A percentile compares a stretch with the other conserved stretches of the same genome.
Conservation (phyloP, 305 asterid species). For the Fraxinus paxiana region DNA sequence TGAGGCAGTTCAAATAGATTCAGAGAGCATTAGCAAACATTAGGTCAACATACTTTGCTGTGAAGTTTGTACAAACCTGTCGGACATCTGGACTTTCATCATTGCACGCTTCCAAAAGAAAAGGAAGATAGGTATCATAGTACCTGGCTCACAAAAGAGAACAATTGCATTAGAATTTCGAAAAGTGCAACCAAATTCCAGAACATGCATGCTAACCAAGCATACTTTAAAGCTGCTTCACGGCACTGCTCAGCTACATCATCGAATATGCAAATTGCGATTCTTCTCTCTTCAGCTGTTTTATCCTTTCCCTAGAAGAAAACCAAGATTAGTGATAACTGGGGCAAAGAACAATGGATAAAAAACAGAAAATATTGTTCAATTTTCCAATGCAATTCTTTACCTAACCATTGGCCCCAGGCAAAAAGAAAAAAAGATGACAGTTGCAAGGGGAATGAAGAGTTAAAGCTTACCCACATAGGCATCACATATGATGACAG, state of each 20-base stretch:
- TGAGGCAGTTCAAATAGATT: slow-evolving; percentile 19
- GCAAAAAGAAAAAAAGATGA: background rate
- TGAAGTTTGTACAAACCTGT: slow-evolving; percentile 52
- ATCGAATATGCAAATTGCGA: slow-evolving; percentile 94
- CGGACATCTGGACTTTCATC: slow-evolving; percentile 88
- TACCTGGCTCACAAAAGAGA: slow-evolving; percentile 52
- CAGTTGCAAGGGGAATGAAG: slow-evolving; percentile 13
- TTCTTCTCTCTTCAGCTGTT: slow-evolving; percentile 94
- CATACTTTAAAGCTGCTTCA: slow-evolving; percentile 78
- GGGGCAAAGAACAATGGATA: background rate
- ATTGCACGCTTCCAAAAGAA: slow-evolving; percentile 94
- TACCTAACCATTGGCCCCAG: background rate
- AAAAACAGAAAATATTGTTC: background rate
- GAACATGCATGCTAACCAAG: background rate
- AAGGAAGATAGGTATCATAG: slow-evolving; percentile 84
- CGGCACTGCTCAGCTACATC: slow-evolving; percentile 97
- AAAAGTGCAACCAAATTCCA: slow-evolving; percentile 11
- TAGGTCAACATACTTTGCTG: background rate
- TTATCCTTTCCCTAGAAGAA: slow-evolving; percentile 75
- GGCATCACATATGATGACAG: slow-evolving; percentile 78
- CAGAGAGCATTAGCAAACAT: slow-evolving; percentile 15
- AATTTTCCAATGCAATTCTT: background rate
- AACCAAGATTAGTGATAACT: background rate
- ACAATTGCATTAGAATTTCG: slow-evolving; percentile 9
- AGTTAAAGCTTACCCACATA: slow-evolving; percentile 73